Conservation (phyloP, 225 moss, liverwort and hornwort genomes). For the Sphagnum tenellum region DNA sequence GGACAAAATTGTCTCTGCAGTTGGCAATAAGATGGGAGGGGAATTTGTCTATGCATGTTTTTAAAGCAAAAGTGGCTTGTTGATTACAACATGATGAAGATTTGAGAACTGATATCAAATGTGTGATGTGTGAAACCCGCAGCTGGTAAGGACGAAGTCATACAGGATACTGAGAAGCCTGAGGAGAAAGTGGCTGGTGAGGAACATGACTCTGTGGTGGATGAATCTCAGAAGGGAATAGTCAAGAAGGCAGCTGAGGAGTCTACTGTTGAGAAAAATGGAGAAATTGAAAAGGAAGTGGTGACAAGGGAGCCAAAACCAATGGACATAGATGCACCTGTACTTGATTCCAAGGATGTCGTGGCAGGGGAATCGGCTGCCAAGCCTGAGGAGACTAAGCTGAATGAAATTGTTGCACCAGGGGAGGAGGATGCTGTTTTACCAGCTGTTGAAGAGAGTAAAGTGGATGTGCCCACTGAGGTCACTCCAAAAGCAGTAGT, state of each 20-base stretch:
- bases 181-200: constrained; percentile 5
- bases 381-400: constrained; percentile 25
- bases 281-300: constrained; percentile 9
- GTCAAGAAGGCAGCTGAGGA: constrained; percentile 6
- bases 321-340: constrained; percentile 29
- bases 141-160: constrained; percentile 32
- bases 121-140: constrained; percentile 4
- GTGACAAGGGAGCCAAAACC: constrained; percentile 5
- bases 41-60: neutral
- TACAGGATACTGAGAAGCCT: constrained; percentile 25
- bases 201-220: neutral
- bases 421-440: constrained; percentile 15
- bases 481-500: constrained; percentile 3
- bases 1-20: too few relatives aligned
- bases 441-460: constrained; percentile 5
- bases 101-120: neutral
- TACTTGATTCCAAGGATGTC: neutral
- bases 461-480: constrained; percentile 17
- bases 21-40: neutral
- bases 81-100: neutral
- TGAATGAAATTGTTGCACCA: constrained; percentile 7
- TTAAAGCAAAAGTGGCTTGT: too few relatives aligned
- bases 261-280: constrained; percentile 13
- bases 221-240: neutral
- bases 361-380: constrained; percentile 15